Evolutionary conservation across 306 rosid genomes (phyloP).

Genomic region (Hylodesmum podocarpum): DNA sequence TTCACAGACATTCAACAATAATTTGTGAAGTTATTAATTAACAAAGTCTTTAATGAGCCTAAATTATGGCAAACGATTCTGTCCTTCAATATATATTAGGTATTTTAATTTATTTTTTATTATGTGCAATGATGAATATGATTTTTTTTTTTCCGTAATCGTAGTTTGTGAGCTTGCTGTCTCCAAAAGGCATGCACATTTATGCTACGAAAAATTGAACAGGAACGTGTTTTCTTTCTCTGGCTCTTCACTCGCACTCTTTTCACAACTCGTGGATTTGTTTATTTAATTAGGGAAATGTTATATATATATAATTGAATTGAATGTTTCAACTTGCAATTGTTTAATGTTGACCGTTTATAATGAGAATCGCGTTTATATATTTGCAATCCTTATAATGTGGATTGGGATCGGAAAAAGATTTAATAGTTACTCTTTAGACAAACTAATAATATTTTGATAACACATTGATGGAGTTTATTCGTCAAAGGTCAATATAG

Average conservation of each 20-base stretch:
- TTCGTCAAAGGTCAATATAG: background rate
- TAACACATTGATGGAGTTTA: background rate
- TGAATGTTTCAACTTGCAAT: background rate
- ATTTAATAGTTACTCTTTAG: conserved; percentile 3
- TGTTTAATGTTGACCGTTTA: background rate
- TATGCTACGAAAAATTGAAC: conserved; percentile 1
- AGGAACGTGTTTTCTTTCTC: background rate
- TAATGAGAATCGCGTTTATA: background rate
- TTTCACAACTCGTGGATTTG: background rate
- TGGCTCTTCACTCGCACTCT: conserved; percentile 1
- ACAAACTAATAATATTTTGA: background rate
- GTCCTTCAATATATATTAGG: background rate
- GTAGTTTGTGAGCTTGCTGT: background rate
- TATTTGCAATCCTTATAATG: background rate
- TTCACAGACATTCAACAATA: background rate
- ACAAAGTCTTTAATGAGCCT: background rate
- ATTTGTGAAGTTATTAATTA: background rate
- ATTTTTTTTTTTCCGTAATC: background rate
- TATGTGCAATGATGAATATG: background rate
- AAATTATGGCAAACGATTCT: background rate
- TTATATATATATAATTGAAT: background rate
- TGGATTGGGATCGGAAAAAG: background rate
- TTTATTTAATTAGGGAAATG: background rate
- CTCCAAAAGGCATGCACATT: conserved; percentile 18
- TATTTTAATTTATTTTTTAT: background rate